Base-by-base conservation (phyloP, 257 asterid genomes). In the Handroanthus guayacan region DNA sequence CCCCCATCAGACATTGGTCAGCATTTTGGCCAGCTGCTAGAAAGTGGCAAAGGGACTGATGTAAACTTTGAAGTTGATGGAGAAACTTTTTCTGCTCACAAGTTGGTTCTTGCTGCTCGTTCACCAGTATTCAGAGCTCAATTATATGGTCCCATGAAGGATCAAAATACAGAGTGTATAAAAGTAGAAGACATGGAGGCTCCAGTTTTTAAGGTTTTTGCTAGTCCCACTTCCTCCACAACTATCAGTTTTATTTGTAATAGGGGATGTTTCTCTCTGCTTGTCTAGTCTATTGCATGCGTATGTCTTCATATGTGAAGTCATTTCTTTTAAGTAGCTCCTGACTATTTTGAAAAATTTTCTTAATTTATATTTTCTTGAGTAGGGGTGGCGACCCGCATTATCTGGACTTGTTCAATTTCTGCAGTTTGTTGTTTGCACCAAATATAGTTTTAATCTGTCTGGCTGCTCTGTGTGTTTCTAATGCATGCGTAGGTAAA, bases 121-220 rank as follows among this genome's bases (percentile, higher is more conserved):
- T 95, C 99, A 52, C 98, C 99, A 5, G 97, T 92, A 62, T 92
- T 95, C 76, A 86, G 95, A 81, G 99, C 96, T 77, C 99, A 92
- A 75, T 87, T 95, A 25, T 92, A 81, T 85, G 99, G 99, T 65
- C 98, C 98, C 70, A 92, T 92, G 99, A 95, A 89, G 87, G 97
- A 89, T 82, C 95, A 91, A 62, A 82, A 89, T 71, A 85, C 93
- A 13, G 83, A 86, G 75, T 75, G 82, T 68, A 91, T 92, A 73
- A 85, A 73, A 72, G 75, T 95, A 67, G 97, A 92, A 82, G 98
- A 92, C 81, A 87, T 95, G 79, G 95, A 92, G 81, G 82, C 97
- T 48, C 92, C 96, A 31, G 93, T 95, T 77, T 95, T 95, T 82
- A 89, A 95, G 99, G 99, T 92, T 10, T 37, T 14, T 68, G 3